phyloP scores from a whole-genome alignment of 2,329 filamentous ascomycete species.

The Pseudogymnoascus destructans region DNA sequence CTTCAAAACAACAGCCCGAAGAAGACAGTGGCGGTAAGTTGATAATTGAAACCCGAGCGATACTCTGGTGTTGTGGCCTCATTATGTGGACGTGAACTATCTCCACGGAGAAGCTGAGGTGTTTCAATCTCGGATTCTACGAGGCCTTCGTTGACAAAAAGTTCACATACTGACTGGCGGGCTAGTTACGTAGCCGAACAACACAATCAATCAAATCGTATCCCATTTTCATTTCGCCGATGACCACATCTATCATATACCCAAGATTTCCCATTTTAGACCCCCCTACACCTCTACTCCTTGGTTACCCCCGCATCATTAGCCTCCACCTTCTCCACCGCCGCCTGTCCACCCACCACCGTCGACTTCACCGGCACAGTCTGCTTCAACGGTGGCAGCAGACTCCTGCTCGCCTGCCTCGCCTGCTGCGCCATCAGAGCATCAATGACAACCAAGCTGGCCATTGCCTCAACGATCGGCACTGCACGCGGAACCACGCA shows the following conservation, averaged over 20 bases:
- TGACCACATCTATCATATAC: background rate
- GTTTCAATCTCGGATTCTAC: background rate
- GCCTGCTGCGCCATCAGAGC: slow-evolving; percentile 71
- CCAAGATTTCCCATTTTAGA: background rate
- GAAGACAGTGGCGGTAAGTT: background rate
- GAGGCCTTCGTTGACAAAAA: background rate
- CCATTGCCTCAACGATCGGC: slow-evolving; percentile 85
- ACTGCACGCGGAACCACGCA: slow-evolving; percentile 83
- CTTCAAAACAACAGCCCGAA: background rate
- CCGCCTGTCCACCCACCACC: background rate
- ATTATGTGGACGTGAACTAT: background rate
- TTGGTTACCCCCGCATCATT: slow-evolving; percentile 2
- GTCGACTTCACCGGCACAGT: slow-evolving; percentile 13
- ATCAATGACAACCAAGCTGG: slow-evolving; percentile 76
- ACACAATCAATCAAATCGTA: background rate
- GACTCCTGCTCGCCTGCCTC: slow-evolving; percentile 34
- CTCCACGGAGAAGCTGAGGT: background rate
- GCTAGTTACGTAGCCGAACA: background rate
- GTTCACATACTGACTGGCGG: background rate
- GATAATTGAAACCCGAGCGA: background rate
- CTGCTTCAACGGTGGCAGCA: slow-evolving; percentile 31
- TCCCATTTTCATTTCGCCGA: slow-evolving; percentile 3
- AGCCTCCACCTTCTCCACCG: slow-evolving; percentile 5
- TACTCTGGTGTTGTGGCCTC: background rate
- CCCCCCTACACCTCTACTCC: background rate